A percentile compares a stretch with the other conserved stretches of the same genome.
Evolutionary conservation across 2,329 filamentous ascomycete species (phyloP).

Genomic region (Fusarium oxysporum): DNA sequence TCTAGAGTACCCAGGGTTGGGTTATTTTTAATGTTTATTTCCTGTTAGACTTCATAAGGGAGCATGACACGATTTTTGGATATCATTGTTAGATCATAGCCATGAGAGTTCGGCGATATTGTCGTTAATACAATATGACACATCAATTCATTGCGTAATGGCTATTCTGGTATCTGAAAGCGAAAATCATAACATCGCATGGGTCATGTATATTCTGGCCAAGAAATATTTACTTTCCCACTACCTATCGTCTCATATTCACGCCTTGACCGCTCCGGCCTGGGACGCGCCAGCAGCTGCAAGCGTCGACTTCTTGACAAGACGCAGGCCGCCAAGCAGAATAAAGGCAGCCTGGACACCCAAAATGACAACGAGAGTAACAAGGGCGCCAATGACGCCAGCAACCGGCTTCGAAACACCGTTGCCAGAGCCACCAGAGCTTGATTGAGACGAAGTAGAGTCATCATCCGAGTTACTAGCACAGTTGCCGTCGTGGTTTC

Average conservation of each 20-base stretch:
- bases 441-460: conserved; percentile 33
- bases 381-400: conserved; percentile 82
- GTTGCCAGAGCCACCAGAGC: conserved; percentile 40
- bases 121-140: not conserved
- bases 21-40: conserved; percentile 19
- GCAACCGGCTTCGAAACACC: conserved; percentile 78
- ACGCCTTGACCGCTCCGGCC: conserved; percentile 40
- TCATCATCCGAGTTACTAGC: conserved; percentile 51
- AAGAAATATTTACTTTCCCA: not conserved
- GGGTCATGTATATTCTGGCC: not conserved
- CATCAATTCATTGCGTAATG: not conserved
- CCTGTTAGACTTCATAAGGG: not conserved
- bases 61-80: not conserved
- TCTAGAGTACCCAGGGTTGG: not conserved
- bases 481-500: conserved; percentile 76
- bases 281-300: conserved; percentile 16
- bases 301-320: conserved; percentile 61
- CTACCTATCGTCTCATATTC: not conserved
- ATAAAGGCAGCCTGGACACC: conserved; percentile 58
- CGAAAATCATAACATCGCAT: conserved; percentile 9
- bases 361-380: conserved; percentile 65
- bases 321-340: conserved; percentile 56
- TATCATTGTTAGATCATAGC: not conserved
- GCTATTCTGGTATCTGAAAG: conserved; percentile 7
- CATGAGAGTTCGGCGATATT: not conserved